Base-by-base conservation (phyloP, 371 early-diverging fungal genomes). In the Phascolomyces articulosus region DNA sequence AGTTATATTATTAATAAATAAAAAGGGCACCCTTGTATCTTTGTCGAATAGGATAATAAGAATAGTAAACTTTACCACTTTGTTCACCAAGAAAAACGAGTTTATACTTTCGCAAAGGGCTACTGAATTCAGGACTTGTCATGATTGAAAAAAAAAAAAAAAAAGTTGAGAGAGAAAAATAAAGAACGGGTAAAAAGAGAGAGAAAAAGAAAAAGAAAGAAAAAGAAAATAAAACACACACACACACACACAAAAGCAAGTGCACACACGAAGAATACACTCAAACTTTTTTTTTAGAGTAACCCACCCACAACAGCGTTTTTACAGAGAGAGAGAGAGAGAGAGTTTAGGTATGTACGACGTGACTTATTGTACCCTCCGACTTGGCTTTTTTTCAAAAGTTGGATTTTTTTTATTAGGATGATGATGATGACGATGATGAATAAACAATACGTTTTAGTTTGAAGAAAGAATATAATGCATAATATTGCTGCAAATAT, bases 81-180 rank as follows among this genome's bases (percentile, higher is more conserved):
- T 97, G 97, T 70, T 97, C 98, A 59, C 98, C 98, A 31, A 98
- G 87, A 72, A 98, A 95, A 24, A 96, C 96, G 38, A 96, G 87
- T 73, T 96, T 96, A 83, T 91, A 95, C 77, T 95, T 95, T 70
- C 90, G 78, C 63, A 95, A 84, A 38, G 94, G 92, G 68, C 87
- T 93, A 34, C 68, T 74, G 55, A 80, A 80, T 47, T 75, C 75
- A 60, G 75, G 75, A 48, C 68, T 73, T 11, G 74, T 55, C 71
- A 74, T 76, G 55, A 4, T 23, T 10, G 28, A n/a, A 47, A 55
- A n/a, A 47, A 55, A 64, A 69, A 44, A 23, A 29, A 69, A 66
- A 60, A 49, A 65, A 53, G 57, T 20, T 28, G n/a, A 2, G 13
- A 58, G 16, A 38, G 24, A 56, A 16, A 57, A 31, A 58, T 15